Percentiles rank a stretch among this genome's conserved stretches.
These are phyloP conservation scores for Diplosphaera chodatii DNA, from an alignment of 139 green algal species.

Conservation along the genomic window DNA sequence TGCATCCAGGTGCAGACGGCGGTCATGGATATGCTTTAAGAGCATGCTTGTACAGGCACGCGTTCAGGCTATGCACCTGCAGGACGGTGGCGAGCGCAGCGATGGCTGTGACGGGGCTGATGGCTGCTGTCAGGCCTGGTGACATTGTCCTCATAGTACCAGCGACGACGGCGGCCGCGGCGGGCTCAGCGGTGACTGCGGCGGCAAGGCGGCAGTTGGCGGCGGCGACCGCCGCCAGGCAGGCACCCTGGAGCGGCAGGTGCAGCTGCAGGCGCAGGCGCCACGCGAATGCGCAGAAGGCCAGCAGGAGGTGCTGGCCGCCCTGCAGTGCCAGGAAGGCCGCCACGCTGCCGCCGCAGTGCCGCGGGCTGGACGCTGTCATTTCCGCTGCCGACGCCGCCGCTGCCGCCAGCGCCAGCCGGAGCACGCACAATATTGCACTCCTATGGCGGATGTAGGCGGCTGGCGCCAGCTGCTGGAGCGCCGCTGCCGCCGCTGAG, in stretches of 20 bases:
- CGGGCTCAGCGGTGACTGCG: not conserved
- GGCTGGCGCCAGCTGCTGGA: not conserved
- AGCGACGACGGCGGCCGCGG: not conserved
- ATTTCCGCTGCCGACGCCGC: too few species aligned
- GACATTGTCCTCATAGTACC: not conserved
- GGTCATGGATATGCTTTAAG: too few species aligned
- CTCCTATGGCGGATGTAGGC: not conserved
- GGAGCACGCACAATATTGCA: not conserved
- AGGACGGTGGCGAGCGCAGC: not conserved
- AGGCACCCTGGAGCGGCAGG: not conserved
- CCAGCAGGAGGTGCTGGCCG: not conserved
- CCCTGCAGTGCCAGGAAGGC: not conserved
- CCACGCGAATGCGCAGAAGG: not conserved
- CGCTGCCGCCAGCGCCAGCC: not conserved
- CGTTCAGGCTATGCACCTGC: too few species aligned
- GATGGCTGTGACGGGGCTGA: not conserved
- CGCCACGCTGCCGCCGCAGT: not conserved
- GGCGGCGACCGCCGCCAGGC: not conserved
- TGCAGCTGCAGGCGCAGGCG: not conserved
- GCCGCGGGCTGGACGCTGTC: not conserved
- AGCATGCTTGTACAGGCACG: too few species aligned
- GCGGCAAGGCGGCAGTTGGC: not conserved
- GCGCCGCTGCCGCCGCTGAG: too few species aligned
- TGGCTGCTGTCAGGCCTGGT: too few species aligned
- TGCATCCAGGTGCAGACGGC: too few species aligned